A percentile compares a stretch with the other conserved stretches of the same genome.
Conservation (phyloP, 1,284 basidiomycete species). For the Irpex sp. region DNA sequence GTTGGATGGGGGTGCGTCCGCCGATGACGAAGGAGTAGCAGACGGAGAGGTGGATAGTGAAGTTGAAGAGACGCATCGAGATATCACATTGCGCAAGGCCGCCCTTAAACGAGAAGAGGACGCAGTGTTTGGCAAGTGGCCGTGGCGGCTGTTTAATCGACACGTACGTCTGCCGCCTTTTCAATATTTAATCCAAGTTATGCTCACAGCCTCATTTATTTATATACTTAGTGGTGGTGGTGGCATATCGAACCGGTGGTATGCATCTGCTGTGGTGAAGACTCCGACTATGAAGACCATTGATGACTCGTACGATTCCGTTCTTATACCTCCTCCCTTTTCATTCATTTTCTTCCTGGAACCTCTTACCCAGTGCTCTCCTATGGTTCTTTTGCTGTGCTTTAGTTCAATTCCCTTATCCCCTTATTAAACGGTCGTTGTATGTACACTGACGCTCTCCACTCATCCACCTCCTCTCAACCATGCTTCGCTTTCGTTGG, state of each 20-base stretch:
- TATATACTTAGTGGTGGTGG: slow-evolving; percentile 68
- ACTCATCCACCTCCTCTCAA: background rate
- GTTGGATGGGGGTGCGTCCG: slow-evolving; percentile 12
- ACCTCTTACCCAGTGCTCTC: background rate
- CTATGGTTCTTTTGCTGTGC: background rate
- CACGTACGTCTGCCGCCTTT: slow-evolving; percentile 45
- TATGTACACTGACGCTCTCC: background rate
- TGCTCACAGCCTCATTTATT: background rate
- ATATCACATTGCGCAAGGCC: slow-evolving; percentile 29
- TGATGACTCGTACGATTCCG: slow-evolving; percentile 3
- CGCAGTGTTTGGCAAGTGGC: slow-evolving; percentile 62
- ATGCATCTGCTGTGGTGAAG: slow-evolving; percentile 46
- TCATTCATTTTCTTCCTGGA: background rate
- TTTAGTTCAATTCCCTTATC: background rate
- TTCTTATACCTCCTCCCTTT: background rate
- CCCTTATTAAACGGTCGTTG: background rate
- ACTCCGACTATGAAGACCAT: slow-evolving; percentile 32
- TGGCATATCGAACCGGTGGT: slow-evolving; percentile 63
- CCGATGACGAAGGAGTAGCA: slow-evolving; percentile 13
- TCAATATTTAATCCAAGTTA: background rate
- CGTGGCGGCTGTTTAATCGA: slow-evolving; percentile 57
- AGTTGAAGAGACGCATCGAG: slow-evolving; percentile 29
- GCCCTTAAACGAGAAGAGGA: slow-evolving; percentile 37
- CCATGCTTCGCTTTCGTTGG: no score
- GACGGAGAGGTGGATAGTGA: slow-evolving; percentile 18